Evolutionary conservation across 2,329 filamentous ascomycete genomes (phyloP).

Genomic region (Phaeosphaeria sp.): DNA sequence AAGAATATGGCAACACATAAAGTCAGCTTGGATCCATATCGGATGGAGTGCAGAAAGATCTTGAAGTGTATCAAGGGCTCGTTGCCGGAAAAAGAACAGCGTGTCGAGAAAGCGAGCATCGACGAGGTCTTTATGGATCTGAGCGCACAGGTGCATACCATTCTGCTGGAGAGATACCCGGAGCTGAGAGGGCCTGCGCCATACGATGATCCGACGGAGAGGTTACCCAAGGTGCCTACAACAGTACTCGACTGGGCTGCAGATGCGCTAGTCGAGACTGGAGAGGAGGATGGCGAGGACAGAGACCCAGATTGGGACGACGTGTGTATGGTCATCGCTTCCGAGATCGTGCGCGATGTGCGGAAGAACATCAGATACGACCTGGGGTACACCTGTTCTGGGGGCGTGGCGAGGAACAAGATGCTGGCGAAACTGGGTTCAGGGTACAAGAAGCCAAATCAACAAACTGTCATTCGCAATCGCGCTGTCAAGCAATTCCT

Average conservation of each 20-base stretch:
- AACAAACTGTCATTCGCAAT: slow-evolving; percentile 91
- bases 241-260: slow-evolving; percentile 82
- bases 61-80: slow-evolving; percentile 77
- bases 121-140: slow-evolving; percentile 96
- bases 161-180: slow-evolving; percentile 77
- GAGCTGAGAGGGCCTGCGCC: slow-evolving; percentile 73
- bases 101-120: slow-evolving; percentile 90
- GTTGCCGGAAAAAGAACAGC: slow-evolving; percentile 70
- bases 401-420: slow-evolving; percentile 88
- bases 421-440: slow-evolving; percentile 95
- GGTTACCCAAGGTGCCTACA: slow-evolving; percentile 74
- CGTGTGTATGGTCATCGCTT: slow-evolving; percentile 82
- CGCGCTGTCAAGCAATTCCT: slow-evolving; percentile 82
- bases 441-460: slow-evolving; percentile 89
- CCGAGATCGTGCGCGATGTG: slow-evolving; percentile 83
- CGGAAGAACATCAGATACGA: slow-evolving; percentile 71
- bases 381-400: slow-evolving; percentile 90
- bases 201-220: slow-evolving; percentile 74
- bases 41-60: slow-evolving; percentile 83
- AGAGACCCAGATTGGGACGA: slow-evolving; percentile 97
- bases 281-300: slow-evolving; percentile 74
- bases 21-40: slow-evolving; percentile 91
- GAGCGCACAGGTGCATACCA: slow-evolving; percentile 79
- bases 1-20: slow-evolving; percentile 87
- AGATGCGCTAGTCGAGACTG: slow-evolving; percentile 81